Conservation (phyloP, 148 eudicot genomes). For the Vaccinium corymbosum region DNA sequence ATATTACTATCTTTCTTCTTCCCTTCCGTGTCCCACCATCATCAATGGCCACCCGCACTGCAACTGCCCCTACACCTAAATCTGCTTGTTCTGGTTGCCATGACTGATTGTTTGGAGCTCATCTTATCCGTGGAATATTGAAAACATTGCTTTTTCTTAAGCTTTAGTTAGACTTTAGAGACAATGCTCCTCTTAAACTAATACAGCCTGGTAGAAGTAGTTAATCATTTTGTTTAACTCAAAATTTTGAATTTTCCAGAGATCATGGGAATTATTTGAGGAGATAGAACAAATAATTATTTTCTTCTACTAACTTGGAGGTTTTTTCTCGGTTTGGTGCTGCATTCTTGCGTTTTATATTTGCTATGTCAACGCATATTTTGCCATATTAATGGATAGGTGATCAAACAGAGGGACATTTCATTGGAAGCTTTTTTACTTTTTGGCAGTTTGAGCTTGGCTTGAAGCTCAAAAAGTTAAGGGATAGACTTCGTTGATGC, state of each 20-base stretch:
- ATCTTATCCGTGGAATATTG: too few species aligned
- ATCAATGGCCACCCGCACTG: too few species aligned
- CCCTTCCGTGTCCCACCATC: too few species aligned
- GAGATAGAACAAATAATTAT: neutral
- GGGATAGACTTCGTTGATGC: neutral
- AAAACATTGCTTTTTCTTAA: neutral
- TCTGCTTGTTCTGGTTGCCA: too few species aligned
- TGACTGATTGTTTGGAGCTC: too few species aligned
- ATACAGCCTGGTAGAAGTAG: neutral
- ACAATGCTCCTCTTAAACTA: neutral
- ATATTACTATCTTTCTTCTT: too few species aligned
- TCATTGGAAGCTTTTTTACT: neutral
- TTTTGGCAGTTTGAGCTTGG: neutral
- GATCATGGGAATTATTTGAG: neutral
- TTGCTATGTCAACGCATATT: neutral
- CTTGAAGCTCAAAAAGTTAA: slow-evolving; percentile 2
- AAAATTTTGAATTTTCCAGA: neutral
- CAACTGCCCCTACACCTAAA: too few species aligned
- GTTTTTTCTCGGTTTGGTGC: neutral
- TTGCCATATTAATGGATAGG: neutral
- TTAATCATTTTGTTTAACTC: neutral
- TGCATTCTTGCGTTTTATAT: neutral
- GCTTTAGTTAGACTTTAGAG: neutral
- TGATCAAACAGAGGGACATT: slow-evolving; percentile 8
- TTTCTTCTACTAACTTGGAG: neutral